Conservation (phyloP, 2,329 filamentous ascomycete genomes). For the Chaetomiaceae sp. region DNA sequence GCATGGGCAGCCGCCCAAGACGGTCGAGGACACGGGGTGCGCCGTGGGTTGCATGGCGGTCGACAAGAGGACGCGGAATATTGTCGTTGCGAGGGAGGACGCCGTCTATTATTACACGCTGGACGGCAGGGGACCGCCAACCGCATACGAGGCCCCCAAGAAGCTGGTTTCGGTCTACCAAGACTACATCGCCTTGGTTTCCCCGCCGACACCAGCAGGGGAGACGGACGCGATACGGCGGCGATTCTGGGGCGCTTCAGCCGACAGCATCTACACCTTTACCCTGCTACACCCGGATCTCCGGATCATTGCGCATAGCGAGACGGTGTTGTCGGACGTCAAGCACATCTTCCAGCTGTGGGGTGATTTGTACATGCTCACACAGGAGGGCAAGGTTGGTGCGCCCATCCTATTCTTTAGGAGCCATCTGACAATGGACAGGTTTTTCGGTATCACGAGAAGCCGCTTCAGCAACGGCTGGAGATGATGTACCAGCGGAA, state of each 20-base stretch:
- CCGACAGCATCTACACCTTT: constrained; percentile 82
- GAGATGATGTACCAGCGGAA: constrained; percentile 94
- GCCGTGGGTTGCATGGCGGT: constrained; percentile 93
- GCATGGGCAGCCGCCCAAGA: constrained; percentile 82
- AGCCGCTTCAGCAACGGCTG: constrained; percentile 81
- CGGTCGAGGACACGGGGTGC: constrained; percentile 84
- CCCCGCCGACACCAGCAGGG: constrained; percentile 61
- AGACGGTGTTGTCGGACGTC: constrained; percentile 76
- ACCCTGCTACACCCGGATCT: constrained; percentile 88
- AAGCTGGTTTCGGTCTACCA: constrained; percentile 72
- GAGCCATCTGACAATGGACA: constrained; percentile 35
- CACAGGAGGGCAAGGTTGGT: constrained; percentile 79
- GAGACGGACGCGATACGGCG: constrained; percentile 59
- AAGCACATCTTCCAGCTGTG: constrained; percentile 79
- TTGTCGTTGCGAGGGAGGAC: constrained; percentile 91
- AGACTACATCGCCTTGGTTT: constrained; percentile 83
- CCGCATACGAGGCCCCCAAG: constrained; percentile 88
- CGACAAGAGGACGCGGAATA: constrained; percentile 72
- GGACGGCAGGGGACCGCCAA: constrained; percentile 80
- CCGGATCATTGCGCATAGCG: constrained; percentile 83
- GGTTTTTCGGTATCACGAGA: constrained; percentile 85
- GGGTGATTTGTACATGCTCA: constrained; percentile 88
- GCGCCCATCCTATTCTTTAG: constrained; percentile 13
- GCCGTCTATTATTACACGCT: constrained; percentile 90
- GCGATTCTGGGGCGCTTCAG: constrained; percentile 66